Base-by-base conservation (phyloP, 495 filamentous ascomycete species). In the Hypoxylon subgilvum region DNA sequence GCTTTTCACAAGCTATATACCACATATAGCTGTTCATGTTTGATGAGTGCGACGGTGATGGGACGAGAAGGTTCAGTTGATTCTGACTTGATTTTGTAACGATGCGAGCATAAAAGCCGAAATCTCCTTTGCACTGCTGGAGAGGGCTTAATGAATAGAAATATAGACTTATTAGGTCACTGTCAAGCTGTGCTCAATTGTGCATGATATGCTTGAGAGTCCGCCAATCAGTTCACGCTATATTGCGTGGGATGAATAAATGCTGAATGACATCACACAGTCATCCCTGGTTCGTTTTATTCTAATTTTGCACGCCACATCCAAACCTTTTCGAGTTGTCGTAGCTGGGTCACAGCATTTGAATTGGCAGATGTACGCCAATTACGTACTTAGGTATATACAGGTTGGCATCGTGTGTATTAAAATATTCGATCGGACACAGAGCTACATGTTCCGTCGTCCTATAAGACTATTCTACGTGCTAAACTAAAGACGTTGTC, bases 81-180 rank as follows among this genome's bases (percentile, higher is more conserved):
- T 54, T 63, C 48, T 44, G 25, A 49, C 39, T 54, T 50, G 50
- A 40, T 55, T 52, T 64, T 25, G 49, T 38, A 34, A 56, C 22
- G 35, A 50, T 19, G 39, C 36, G 34, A 38, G 48, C 35, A 51
- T 38, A 43, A 25, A 50, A 40, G 50, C 50, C 38, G 27, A 31
- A 44, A 32, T 49, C 25, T 44, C 28, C 25, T 44, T 31, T 38
- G 21, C 48, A 25, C 40, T 35, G 35, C 23, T 44, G n/a, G n/a
- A 51, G 32, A 59, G 50, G 55, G 25, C 39, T 50, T 64, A 58
- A 64, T 64, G 61, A 58, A 54, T 59, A 64, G 38, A 58, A 56
- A 56, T 38, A 63, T 18, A 57, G 40, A 51, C 34, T 44, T 32
- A 55, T 34, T 21, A 56, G 52, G 22, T 30, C 16, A 10, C 22